A percentile compares a stretch with the other conserved stretches of the same genome.
These are phyloP conservation scores for Yamadazyma aaseri DNA, from an alignment of 1,139 yeast genomes.

Conservation along the genomic window DNA sequence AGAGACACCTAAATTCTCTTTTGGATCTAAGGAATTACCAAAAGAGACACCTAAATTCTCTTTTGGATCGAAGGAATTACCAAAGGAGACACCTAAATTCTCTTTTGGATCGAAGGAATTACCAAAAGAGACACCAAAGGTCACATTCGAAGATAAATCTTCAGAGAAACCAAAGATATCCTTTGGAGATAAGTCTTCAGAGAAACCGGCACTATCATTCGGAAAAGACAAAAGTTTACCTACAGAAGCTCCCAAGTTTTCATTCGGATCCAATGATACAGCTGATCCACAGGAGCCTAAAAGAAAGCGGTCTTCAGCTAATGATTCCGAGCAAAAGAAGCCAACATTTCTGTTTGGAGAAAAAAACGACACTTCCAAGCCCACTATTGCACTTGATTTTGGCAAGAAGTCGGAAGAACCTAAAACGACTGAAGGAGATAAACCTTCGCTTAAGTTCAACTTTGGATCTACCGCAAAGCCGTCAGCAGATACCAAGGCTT, in stretches of 20 bases:
- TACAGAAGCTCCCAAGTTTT: constrained; percentile 14
- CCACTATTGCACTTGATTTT: too few relatives aligned
- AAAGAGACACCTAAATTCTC: constrained; percentile 10
- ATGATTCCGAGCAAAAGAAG: constrained; percentile 4
- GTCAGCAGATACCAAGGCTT: constrained; percentile 9
- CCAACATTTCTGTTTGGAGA: constrained; percentile 1
- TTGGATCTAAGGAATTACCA: constrained; percentile 2
- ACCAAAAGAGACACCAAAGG: constrained; percentile 7
- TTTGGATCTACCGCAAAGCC: constrained; percentile 10
- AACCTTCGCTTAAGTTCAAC: constrained; percentile 9
- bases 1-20: constrained; percentile 17
- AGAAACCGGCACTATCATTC: too few relatives aligned
- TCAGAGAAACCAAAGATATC: too few relatives aligned
- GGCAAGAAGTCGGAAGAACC: too few relatives aligned
- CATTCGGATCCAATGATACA: constrained; percentile 14
- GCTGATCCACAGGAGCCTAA: too few relatives aligned
- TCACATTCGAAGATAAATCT: too few relatives aligned
- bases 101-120: constrained; percentile 12
- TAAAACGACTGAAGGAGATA: too few relatives aligned
- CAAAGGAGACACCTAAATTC: constrained; percentile 14
- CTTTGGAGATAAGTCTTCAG: too few relatives aligned
- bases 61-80: constrained; percentile 9
- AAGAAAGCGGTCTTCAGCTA: too few relatives aligned
- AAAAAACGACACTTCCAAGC: constrained; percentile 4
- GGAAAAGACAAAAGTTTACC: constrained; percentile 5